Conservation (phyloP, 371 early-diverging fungal species). For the Mortierella sp. region DNA sequence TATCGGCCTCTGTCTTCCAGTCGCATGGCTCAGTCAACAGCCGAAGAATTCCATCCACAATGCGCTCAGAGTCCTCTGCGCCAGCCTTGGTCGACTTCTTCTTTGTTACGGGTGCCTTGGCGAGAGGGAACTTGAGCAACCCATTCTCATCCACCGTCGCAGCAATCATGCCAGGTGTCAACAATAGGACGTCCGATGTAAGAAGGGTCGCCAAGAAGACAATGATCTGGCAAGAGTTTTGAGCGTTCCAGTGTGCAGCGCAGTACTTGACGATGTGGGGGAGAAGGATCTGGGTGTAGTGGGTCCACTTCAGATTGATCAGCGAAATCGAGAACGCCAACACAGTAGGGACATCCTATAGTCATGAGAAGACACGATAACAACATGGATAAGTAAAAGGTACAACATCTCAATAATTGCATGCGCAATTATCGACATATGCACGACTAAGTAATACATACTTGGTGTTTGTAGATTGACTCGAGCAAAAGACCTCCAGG, state of each 20-base stretch:
- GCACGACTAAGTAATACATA: conserved; percentile 9
- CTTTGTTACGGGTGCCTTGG: conserved; percentile 22
- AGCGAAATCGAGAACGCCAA: conserved; percentile 78
- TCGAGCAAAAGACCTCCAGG: conserved; percentile 76
- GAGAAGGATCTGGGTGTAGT: conserved; percentile 78
- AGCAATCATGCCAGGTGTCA: conserved; percentile 66
- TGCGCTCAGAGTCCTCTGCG: conserved; percentile 30
- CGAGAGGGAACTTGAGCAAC: conserved; percentile 68
- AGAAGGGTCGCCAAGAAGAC: conserved; percentile 69
- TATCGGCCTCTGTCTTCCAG: conserved; percentile 69
- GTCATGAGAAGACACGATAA: not conserved
- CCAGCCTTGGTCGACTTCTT: conserved; percentile 22
- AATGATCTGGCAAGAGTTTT: conserved; percentile 63
- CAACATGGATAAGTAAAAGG: not conserved
- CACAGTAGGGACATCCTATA: conserved; percentile 65
- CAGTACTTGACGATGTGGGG: conserved; percentile 76
- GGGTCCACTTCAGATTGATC: conserved; percentile 74
- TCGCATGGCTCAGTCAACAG: conserved; percentile 60
- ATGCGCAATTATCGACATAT: not conserved
- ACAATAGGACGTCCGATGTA: conserved; percentile 58
- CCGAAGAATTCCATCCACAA: conserved; percentile 60
- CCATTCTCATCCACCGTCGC: conserved; percentile 68
- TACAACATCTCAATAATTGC: not conserved
- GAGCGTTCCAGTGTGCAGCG: conserved; percentile 58
- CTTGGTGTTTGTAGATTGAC: conserved; percentile 63